Percentiles rank a stretch among this genome's conserved stretches.
These are phyloP conservation scores for Hymenoscyphus salicellus DNA, from an alignment of 2,329 filamentous ascomycete species.

Conservation along the genomic window DNA sequence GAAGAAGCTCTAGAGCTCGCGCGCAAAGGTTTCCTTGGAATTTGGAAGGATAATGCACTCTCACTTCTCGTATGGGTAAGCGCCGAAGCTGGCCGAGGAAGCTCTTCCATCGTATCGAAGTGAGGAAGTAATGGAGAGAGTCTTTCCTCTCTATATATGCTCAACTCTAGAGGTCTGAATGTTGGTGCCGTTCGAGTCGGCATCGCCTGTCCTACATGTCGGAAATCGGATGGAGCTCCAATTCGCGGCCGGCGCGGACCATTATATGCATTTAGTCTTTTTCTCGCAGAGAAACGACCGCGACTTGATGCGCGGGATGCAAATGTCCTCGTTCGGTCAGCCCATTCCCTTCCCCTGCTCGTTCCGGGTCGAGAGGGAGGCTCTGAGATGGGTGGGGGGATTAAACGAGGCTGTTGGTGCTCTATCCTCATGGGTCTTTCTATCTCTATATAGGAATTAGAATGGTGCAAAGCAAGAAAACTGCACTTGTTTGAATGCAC, in stretches of 20 bases:
- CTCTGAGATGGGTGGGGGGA: conserved; percentile 37
- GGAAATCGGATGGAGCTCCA: conserved; percentile 57
- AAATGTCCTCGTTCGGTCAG: conserved; percentile 39
- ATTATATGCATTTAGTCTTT: conserved; percentile 41
- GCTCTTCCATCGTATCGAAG: conserved; percentile 40
- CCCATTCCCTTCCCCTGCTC: conserved; percentile 33
- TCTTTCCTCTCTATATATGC: conserved; percentile 48
- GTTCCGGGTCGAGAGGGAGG: conserved; percentile 29
- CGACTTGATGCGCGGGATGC: conserved; percentile 42
- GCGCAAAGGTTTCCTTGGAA: conserved; percentile 33
- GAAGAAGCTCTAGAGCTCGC: conserved; percentile 29
- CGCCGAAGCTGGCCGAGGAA: conserved; percentile 20
- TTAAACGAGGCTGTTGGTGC: conserved; percentile 40
- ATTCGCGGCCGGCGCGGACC: conserved; percentile 47
- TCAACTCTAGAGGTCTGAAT: conserved; percentile 57
- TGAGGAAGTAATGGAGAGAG: conserved; percentile 57
- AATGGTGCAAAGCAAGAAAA: conserved; percentile 13
- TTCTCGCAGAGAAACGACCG: conserved; percentile 47
- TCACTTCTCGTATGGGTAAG: conserved; percentile 31
- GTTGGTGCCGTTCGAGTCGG: conserved; percentile 29
- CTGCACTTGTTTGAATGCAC: background rate
- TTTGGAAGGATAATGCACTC: conserved; percentile 30
- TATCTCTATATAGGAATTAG: conserved; percentile 28
- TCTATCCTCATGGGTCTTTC: conserved; percentile 40
- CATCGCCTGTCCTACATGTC: conserved; percentile 51